A percentile compares a stretch with the other conserved stretches of the same genome.
Conservation (phyloP, 495 filamentous ascomycete genomes). For the Penicillium samsonianum region DNA sequence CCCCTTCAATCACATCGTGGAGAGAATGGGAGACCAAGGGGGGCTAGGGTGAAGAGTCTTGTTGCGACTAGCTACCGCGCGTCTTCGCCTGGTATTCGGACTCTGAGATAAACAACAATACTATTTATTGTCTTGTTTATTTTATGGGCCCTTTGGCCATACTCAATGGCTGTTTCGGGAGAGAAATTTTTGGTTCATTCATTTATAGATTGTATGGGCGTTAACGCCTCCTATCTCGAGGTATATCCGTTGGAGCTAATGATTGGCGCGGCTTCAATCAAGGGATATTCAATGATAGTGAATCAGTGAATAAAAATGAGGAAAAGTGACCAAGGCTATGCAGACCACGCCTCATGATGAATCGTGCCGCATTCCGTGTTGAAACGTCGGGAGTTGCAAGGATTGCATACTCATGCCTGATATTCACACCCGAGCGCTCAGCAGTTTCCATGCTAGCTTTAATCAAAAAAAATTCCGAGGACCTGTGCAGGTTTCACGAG, state of each 20-base stretch:
- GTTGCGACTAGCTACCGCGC: constrained; percentile 1
- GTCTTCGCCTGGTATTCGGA: constrained; percentile 7
- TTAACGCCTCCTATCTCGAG: not conserved
- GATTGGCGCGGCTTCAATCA: constrained; percentile 4
- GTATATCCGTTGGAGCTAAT: not conserved
- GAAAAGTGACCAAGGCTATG: not conserved
- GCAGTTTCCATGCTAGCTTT: not conserved
- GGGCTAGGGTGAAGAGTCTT: constrained; percentile 4
- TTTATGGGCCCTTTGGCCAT: not conserved
- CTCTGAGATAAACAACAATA: constrained; percentile 1
- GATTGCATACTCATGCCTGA: not conserved
- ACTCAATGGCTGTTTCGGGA: not conserved
- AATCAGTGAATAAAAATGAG: not conserved
- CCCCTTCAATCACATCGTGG: constrained; percentile 11
- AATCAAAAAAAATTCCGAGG: not conserved
- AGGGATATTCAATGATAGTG: constrained; percentile 6
- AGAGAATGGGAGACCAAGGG: constrained; percentile 9
- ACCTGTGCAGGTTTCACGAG: not conserved
- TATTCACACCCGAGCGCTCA: not conserved
- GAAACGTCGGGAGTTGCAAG: not conserved
- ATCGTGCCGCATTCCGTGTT: constrained; percentile 10
- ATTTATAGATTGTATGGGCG: not conserved
- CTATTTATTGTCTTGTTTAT: not conserved
- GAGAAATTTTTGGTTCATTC: not conserved
- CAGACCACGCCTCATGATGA: not conserved